A percentile compares a stretch with the other conserved stretches of the same genome.
Evolutionary conservation across 1,139 yeast genomes (phyloP).

Genomic region (Suhomyces ambrosiae): DNA sequence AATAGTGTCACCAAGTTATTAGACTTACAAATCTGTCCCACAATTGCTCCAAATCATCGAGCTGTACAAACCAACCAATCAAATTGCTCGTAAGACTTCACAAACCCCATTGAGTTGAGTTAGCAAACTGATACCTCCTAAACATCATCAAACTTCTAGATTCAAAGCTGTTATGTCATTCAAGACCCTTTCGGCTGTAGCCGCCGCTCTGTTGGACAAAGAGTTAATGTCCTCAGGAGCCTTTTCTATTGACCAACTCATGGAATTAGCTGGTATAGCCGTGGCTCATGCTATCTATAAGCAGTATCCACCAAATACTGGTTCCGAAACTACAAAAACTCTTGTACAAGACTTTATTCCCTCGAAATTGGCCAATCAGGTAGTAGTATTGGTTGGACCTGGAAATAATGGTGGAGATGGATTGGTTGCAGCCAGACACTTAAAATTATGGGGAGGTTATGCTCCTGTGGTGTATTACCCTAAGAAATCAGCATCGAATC

Average conservation of each 20-base stretch:
- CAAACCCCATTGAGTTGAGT: too few relatives aligned
- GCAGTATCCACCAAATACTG: slow-evolving; percentile 45
- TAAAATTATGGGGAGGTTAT: slow-evolving; percentile 73
- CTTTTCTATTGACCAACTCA: slow-evolving; percentile 87
- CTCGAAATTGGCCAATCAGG: slow-evolving; percentile 21
- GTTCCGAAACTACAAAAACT: slow-evolving; percentile 24
- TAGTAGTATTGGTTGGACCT: slow-evolving; percentile 84
- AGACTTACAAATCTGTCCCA: too few relatives aligned
- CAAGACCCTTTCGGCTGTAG: slow-evolving; percentile 51
- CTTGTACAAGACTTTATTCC: neutral
- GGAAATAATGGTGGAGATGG: slow-evolving; percentile 99
- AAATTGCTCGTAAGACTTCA: too few relatives aligned
- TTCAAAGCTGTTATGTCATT: too few relatives aligned
- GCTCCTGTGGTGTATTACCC: slow-evolving; percentile 73
- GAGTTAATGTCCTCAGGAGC: slow-evolving; percentile 86
- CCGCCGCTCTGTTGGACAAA: slow-evolving; percentile 78
- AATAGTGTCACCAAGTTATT: too few relatives aligned
- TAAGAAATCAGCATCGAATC: slow-evolving; percentile 49
- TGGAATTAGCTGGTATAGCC: slow-evolving; percentile 95
- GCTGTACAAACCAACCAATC: too few relatives aligned
- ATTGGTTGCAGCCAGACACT: slow-evolving; percentile 89
- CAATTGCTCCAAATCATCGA: too few relatives aligned
- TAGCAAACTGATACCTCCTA: too few relatives aligned
- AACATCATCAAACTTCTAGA: too few relatives aligned
- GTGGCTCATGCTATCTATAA: slow-evolving; percentile 85